Percentiles rank a stretch among this genome's conserved stretches.
phyloP scores from a whole-genome alignment of 257 asterid species.

The Avicennia marina region DNA sequence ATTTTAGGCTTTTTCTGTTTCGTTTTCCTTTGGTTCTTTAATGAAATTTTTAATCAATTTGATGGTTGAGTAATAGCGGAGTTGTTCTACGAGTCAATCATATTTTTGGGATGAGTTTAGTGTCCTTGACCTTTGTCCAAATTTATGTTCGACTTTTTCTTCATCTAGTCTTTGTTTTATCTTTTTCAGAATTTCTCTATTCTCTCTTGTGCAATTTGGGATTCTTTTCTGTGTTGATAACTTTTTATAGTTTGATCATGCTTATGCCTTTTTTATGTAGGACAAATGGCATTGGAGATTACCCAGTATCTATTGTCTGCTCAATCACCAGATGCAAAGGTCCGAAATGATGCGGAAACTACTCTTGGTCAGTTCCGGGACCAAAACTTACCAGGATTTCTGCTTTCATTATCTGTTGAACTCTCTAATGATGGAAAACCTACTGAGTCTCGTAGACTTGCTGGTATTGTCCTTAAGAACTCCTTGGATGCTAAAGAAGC shows the following conservation, averaged over 20 bases:
- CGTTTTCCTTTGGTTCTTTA: too few species aligned
- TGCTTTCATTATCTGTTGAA: conserved; percentile 66
- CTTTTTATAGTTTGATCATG: background rate
- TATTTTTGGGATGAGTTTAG: too few species aligned
- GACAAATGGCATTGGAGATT: conserved; percentile 72
- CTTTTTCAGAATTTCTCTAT: too few species aligned
- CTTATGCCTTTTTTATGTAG: conserved; percentile 16
- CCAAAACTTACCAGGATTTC: conserved; percentile 68
- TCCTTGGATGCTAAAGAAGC: conserved; percentile 81
- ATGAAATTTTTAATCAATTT: too few species aligned
- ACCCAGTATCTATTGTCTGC: conserved; percentile 80
- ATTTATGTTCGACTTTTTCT: too few species aligned
- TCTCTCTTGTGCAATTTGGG: background rate
- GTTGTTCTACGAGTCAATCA: too few species aligned
- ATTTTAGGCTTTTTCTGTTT: too few species aligned
- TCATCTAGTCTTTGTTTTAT: too few species aligned
- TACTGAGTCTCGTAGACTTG: conserved; percentile 68
- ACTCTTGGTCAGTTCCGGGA: conserved; percentile 58
- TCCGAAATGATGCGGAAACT: conserved; percentile 70
- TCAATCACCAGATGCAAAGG: conserved; percentile 79
- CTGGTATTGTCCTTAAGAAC: conserved; percentile 81
- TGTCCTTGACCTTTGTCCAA: too few species aligned
- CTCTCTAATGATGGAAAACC: conserved; percentile 74
- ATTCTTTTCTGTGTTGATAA: background rate
- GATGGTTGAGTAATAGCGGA: too few species aligned